Conservation (phyloP, 164 flowering plant species). For the Magnolia kwangsiensis region DNA sequence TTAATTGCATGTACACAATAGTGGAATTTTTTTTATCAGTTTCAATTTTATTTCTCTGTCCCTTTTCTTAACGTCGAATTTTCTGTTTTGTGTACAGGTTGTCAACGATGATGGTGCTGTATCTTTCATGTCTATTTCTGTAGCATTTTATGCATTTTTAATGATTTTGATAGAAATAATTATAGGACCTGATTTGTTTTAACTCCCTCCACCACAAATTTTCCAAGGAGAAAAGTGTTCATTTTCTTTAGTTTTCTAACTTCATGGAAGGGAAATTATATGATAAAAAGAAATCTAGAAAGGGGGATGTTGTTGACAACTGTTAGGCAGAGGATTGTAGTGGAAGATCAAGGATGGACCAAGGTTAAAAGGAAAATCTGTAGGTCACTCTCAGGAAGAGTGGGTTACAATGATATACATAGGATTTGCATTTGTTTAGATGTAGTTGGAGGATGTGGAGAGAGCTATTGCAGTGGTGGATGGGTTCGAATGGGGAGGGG, state of each 20-base stretch:
- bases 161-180: background rate
- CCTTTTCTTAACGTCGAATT: background rate
- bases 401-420: too few species aligned
- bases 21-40: background rate
- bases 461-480: too few species aligned
- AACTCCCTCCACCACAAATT: background rate
- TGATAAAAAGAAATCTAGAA: background rate
- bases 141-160: background rate
- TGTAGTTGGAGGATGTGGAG: too few species aligned
- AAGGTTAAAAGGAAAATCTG: background rate
- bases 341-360: background rate
- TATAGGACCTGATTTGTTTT: background rate
- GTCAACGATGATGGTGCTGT: conserved; percentile 95
- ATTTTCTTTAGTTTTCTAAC: background rate
- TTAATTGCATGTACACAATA: too few species aligned
- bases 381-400: too few species aligned
- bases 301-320: background rate
- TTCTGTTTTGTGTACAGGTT: conserved; percentile 53
- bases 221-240: background rate
- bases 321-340: background rate
- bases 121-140: conserved; percentile 44
- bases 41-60: too few species aligned
- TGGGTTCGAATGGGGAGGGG: too few species aligned
- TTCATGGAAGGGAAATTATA: background rate
- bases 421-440: too few species aligned